phyloP scores from a whole-genome alignment of 1,284 basidiomycete species.

The Erythrobasidium hasegawianum region DNA sequence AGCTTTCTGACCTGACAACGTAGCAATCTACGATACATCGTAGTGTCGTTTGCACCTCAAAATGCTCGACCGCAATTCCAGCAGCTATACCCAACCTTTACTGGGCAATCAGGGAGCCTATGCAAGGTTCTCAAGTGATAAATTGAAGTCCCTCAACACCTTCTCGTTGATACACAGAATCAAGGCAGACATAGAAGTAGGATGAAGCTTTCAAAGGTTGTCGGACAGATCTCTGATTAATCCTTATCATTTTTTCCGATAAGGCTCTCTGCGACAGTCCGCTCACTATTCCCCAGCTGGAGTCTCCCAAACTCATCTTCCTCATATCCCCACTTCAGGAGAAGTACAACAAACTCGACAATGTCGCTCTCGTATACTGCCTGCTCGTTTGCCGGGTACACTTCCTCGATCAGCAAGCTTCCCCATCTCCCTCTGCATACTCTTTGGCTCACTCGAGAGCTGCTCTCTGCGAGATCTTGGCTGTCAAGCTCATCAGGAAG shows the following conservation, averaged over 20 bases:
- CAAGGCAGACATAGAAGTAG: not conserved
- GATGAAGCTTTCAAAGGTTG: too few relatives aligned
- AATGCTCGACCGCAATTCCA: too few relatives aligned
- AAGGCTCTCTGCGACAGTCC: slow-evolving; percentile 4
- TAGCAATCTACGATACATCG: too few relatives aligned
- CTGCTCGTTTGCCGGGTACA: slow-evolving; percentile 2
- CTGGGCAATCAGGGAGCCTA: not conserved
- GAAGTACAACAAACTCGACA: not conserved
- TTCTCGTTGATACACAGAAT: slow-evolving; percentile 1
- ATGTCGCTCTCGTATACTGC: slow-evolving; percentile 3
- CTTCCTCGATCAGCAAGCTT: slow-evolving; percentile 1
- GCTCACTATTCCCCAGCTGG: not conserved
- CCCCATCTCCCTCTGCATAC: slow-evolving; percentile 1
- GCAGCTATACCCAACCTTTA: too few relatives aligned
- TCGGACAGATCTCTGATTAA: too few relatives aligned
- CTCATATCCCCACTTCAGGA: slow-evolving; percentile 3
- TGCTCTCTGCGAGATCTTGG: slow-evolving; percentile 5
- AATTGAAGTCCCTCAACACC: not conserved
- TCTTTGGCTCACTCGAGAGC: not conserved
- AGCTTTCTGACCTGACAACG: too few relatives aligned
- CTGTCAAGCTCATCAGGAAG: not conserved
- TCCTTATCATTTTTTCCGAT: too few relatives aligned
- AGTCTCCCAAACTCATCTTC: slow-evolving; percentile 12
- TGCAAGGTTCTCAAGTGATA: not conserved
- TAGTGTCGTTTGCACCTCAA: too few relatives aligned